Base-by-base conservation (phyloP, 441 rosid species). In the Capsella rubella region DNA sequence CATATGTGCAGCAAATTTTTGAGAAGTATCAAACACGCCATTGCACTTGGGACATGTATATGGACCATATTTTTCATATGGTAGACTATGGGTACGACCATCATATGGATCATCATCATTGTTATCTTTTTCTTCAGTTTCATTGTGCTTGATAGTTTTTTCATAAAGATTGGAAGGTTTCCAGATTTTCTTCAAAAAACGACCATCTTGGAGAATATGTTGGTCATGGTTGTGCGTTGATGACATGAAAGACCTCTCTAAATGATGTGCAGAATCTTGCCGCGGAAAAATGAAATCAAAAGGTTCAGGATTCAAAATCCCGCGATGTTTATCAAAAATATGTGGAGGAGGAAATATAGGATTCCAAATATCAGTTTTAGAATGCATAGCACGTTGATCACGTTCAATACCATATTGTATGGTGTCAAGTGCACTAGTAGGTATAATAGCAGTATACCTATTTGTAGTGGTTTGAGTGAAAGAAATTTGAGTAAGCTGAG, bases 51-150 rank as follows among this genome's bases (percentile, higher is more conserved):
- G 72, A 58, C 72, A 74, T 14, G 60, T 67, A 21, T 74, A 74
- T 49, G 78, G 78, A 15, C 78, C 78, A 0, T 74, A 50, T 31
- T 74, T 74, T 12, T 28, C 45, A 42, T 49, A 66, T 1, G 72
- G 72, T 58, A 57, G 16, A 51, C 78, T 74, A 74, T 74, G 78
- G 3, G 72, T 74, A 14, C 67, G 61, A 31, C 72, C 72, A 73
- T 73, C 71, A 32, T 54, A 54, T 0, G 6, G 46, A 62, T 14
- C 46, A 8, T 12, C 62, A 7, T 35, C 57, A 64, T 40, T 64
- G 25, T 9, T 34, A 11, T 47, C 29, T 1, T 32, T 71, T 13
- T 53, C 47, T 18, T 43, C 29, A 21, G 3, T 11, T 14, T 32
- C 12, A 10, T 16, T 13, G 25, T 42, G 2, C 2, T 42, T 21